Percentiles rank a stretch among this genome's conserved stretches.
phyloP scores from a whole-genome alignment of 306 rosid species.

The Biancaea sappan region DNA sequence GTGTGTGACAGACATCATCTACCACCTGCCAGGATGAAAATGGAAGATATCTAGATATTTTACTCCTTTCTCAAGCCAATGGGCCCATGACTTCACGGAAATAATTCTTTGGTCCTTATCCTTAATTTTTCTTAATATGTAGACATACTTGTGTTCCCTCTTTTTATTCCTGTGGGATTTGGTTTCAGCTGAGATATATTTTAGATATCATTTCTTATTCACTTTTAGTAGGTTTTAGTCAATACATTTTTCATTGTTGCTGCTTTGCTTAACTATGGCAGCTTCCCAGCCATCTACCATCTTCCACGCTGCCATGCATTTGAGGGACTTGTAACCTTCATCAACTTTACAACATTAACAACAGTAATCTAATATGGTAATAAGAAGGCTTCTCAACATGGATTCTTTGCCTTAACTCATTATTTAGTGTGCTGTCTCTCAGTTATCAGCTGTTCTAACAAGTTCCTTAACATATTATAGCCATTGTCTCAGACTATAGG shows the following conservation, averaged over 20 bases:
- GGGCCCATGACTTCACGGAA: not conserved
- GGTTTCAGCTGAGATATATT: not conserved
- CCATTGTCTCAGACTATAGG: not conserved
- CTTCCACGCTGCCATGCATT: not conserved
- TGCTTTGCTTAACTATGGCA: not conserved
- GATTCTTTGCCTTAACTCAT: not conserved
- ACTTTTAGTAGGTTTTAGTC: not conserved
- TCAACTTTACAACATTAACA: not conserved
- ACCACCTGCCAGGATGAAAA: not conserved
- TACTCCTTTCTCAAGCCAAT: not conserved
- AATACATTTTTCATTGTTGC: not conserved
- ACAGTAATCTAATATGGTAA: not conserved
- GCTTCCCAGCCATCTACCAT: not conserved
- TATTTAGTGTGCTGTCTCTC: not conserved
- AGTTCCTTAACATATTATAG: not conserved
- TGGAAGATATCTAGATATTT: not conserved
- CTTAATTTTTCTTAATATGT: not conserved
- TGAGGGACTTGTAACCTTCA: not conserved
- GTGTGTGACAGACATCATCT: not conserved
- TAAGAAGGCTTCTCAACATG: not conserved
- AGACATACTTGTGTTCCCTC: not conserved
- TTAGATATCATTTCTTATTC: not conserved
- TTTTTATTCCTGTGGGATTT: not conserved
- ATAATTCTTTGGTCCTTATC: not conserved
- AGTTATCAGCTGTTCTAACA: not conserved